phyloP scores from a whole-genome alignment of 768 basidiomycete species.

The Psilocybe sp. region DNA sequence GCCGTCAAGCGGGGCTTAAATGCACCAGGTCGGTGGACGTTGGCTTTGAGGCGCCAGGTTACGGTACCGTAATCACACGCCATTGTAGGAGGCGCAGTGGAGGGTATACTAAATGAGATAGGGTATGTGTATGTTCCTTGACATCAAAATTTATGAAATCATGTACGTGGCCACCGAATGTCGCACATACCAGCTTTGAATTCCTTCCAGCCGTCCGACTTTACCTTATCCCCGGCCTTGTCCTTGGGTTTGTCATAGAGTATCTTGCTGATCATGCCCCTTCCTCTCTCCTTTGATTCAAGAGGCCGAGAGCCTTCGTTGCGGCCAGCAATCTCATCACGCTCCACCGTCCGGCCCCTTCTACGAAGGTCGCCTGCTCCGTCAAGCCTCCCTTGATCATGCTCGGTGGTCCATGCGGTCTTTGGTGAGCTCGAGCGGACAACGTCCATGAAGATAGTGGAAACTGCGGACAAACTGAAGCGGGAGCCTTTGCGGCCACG shows the following conservation, averaged over 20 bases:
- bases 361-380: slow-evolving; percentile 2
- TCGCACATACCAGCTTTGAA: slow-evolving; percentile 72
- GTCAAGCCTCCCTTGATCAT: background rate
- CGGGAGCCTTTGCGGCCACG: slow-evolving; percentile 29
- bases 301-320: slow-evolving; percentile 7
- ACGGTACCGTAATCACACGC: slow-evolving; percentile 75
- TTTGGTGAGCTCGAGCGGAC: slow-evolving; percentile 48
- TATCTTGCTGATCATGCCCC: slow-evolving; percentile 37
- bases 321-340: slow-evolving; percentile 8
- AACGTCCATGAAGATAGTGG: slow-evolving; percentile 45
- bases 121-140: slow-evolving; percentile 91
- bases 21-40: slow-evolving; percentile 79
- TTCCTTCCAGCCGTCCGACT: slow-evolving; percentile 33
- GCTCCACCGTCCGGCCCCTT: slow-evolving; percentile 35
- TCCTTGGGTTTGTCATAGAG: slow-evolving; percentile 11
- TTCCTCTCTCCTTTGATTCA: slow-evolving; percentile 25
- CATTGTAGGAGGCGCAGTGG: slow-evolving; percentile 74
- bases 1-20: slow-evolving; percentile 72
- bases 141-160: slow-evolving; percentile 1
- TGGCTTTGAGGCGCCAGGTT: slow-evolving; percentile 76
- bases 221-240: background rate
- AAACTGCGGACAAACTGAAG: slow-evolving; percentile 53
- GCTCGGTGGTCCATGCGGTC: background rate
- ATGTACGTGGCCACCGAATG: background rate
- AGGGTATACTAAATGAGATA: slow-evolving; percentile 85